A percentile compares a stretch with the other conserved stretches of the same genome.
These are phyloP conservation scores for Bimuria novae-zelandiae DNA, from an alignment of 2,329 filamentous ascomycete species.

Conservation along the genomic window DNA sequence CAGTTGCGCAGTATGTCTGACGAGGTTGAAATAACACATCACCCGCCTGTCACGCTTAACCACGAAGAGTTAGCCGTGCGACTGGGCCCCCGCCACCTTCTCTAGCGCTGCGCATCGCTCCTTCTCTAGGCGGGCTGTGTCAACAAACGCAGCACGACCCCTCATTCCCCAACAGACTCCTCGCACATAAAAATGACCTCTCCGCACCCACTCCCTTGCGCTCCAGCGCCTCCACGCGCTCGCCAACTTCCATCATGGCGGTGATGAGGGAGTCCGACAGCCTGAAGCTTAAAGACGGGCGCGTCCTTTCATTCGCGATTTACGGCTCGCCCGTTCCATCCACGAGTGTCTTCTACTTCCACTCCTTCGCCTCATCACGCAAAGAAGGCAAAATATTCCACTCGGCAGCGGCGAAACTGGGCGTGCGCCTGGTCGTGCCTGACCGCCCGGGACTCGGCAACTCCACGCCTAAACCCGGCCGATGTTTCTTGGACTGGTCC, in stretches of 20 bases:
- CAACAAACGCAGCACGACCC: not conserved
- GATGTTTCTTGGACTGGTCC: constrained; percentile 49
- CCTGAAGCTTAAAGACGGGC: constrained; percentile 41
- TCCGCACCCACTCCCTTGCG: not conserved
- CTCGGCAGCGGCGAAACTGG: constrained; percentile 37
- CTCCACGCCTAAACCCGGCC: constrained; percentile 45
- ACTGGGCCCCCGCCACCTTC: not conserved
- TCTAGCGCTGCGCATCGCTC: not conserved
- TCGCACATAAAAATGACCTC: not conserved
- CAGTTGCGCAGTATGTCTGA: not conserved
- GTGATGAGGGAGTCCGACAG: constrained; percentile 31
- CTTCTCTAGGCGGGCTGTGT: constrained; percentile 4
- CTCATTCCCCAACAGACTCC: not conserved
- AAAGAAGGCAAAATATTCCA: constrained; percentile 47
- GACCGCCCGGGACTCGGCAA: constrained; percentile 53
- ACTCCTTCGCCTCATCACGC: constrained; percentile 51
- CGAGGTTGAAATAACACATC: constrained; percentile 1
- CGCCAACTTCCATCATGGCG: constrained; percentile 17
- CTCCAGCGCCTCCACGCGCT: not conserved
- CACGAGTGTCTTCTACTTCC: constrained; percentile 48
- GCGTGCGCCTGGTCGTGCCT: constrained; percentile 47
- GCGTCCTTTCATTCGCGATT: constrained; percentile 50
- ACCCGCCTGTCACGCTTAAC: not conserved
- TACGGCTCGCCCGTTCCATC: constrained; percentile 51
- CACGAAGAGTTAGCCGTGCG: not conserved